Evolutionary conservation across 2,329 filamentous ascomycete species (phyloP).

Genomic region (Aspergillus fructus): DNA sequence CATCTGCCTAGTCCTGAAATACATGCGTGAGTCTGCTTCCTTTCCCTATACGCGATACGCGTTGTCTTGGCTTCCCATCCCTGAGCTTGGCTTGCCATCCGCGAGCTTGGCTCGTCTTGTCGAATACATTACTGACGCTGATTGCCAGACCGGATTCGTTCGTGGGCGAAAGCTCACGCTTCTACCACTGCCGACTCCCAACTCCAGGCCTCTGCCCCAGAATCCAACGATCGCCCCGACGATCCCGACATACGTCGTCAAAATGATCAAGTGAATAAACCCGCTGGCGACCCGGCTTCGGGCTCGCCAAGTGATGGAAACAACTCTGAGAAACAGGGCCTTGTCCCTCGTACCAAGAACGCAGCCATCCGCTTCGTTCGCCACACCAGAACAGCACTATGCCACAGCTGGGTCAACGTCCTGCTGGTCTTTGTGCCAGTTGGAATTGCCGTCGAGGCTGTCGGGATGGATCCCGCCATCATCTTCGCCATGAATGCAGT

Average conservation of each 20-base stretch:
- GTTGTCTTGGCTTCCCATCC: background rate
- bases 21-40: slow-evolving; percentile 33
- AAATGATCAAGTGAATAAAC: slow-evolving; percentile 32
- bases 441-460: slow-evolving; percentile 40
- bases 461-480: slow-evolving; percentile 55
- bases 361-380: slow-evolving; percentile 31
- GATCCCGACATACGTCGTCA: slow-evolving; percentile 14
- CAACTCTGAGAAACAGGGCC: slow-evolving; percentile 21
- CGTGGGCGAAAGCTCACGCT: slow-evolving; percentile 44
- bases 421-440: slow-evolving; percentile 43
- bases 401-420: slow-evolving; percentile 45
- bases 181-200: slow-evolving; percentile 22
- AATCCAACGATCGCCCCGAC: slow-evolving; percentile 4
- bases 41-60: slow-evolving; percentile 10
- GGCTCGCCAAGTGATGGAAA: slow-evolving; percentile 20
- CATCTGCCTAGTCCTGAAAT: slow-evolving; percentile 28
- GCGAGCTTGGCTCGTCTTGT: background rate
- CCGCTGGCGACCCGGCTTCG: slow-evolving; percentile 19
- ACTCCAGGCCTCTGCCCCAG: background rate
- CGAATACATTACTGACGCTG: background rate
- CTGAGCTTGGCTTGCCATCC: background rate
- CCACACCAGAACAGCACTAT: slow-evolving; percentile 36
- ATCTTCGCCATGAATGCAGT: slow-evolving; percentile 74
- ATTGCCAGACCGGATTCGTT: slow-evolving; percentile 35
- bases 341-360: slow-evolving; percentile 30